A percentile compares a stretch with the other conserved stretches of the same genome.
Conservation (phyloP, 2,329 filamentous ascomycete genomes). For the Trichoderma breve region DNA sequence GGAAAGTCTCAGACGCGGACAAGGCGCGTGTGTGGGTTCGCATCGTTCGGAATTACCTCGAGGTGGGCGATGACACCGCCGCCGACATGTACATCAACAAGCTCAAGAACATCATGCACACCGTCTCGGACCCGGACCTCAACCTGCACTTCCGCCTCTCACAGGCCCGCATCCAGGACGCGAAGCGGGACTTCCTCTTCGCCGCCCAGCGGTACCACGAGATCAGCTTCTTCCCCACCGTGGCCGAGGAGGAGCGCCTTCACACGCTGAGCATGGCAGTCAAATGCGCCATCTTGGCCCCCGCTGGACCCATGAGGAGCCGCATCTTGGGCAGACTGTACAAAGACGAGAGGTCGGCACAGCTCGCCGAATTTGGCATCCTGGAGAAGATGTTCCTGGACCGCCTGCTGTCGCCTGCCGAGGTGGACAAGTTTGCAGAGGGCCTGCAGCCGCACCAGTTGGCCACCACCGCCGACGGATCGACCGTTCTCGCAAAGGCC, state of each 20-base stretch:
- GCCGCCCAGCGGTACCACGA: slow-evolving; percentile 86
- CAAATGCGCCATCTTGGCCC: slow-evolving; percentile 87
- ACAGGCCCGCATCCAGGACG: slow-evolving; percentile 89
- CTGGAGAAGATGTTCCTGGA: slow-evolving; percentile 98
- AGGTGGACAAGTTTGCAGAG: slow-evolving; percentile 82
- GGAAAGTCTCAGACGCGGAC: slow-evolving; percentile 76
- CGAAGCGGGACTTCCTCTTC: slow-evolving; percentile 83
- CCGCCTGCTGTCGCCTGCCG: slow-evolving; percentile 73
- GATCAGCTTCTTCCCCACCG: slow-evolving; percentile 71
- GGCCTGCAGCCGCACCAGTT: slow-evolving; percentile 84
- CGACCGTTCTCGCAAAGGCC: slow-evolving; percentile 87
- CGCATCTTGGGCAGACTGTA: slow-evolving; percentile 79
- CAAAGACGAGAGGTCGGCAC: slow-evolving; percentile 81
- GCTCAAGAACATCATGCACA: slow-evolving; percentile 87
- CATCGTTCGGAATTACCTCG: slow-evolving; percentile 89
- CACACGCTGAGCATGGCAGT: slow-evolving; percentile 84
- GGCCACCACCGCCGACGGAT: slow-evolving; percentile 83
- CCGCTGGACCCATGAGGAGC: slow-evolving; percentile 81
- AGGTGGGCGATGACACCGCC: slow-evolving; percentile 83
- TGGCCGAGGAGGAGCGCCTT: slow-evolving; percentile 84
- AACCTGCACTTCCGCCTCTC: slow-evolving; percentile 85
- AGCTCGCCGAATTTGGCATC: slow-evolving; percentile 78
- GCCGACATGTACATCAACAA: slow-evolving; percentile 91
- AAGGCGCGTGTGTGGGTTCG: slow-evolving; percentile 87
- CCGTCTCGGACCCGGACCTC: slow-evolving; percentile 69